These are phyloP conservation scores for Psilocybe subaeruginosa DNA, from an alignment of 768 basidiomycete genomes.

Conservation along the genomic window DNA sequence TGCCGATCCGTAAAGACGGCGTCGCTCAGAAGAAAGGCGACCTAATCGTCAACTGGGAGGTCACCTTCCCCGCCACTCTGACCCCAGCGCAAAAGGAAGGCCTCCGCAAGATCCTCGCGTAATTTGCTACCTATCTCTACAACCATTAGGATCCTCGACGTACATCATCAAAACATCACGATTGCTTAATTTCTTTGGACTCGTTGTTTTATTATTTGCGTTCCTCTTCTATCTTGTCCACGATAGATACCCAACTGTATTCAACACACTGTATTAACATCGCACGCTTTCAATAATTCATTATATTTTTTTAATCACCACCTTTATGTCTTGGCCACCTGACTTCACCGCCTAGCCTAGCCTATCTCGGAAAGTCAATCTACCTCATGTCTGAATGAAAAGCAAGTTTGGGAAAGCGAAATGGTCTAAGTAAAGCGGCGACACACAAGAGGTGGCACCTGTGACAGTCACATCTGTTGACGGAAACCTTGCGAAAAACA, in stretches of 20 bases:
- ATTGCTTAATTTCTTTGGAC: neutral
- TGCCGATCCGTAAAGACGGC: constrained; percentile 88
- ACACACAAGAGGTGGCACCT: no score
- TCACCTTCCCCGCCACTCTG: constrained; percentile 80
- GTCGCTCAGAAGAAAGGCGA: constrained; percentile 77
- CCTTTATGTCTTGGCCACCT: no score
- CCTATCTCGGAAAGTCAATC: no score
- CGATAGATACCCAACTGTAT: constrained; percentile 10
- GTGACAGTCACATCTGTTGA: no score
- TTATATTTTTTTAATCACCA: neutral
- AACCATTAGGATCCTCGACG: no score
- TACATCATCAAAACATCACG: neutral
- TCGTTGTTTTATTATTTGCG: neutral
- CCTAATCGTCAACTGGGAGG: constrained; percentile 80
- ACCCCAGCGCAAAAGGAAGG: constrained; percentile 82
- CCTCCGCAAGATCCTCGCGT: constrained; percentile 5
- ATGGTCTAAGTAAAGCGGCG: no score
- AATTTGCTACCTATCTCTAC: neutral
- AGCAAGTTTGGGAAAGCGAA: no score
- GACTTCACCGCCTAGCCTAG: no score
- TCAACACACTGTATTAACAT: constrained; percentile 1
- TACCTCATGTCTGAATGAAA: no score
- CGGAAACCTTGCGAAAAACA: no score
- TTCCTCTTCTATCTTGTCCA: neutral
- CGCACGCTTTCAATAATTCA: neutral